These are phyloP conservation scores for Xanthoparmelia taractica DNA, from an alignment of 495 filamentous ascomycete genomes.

Conservation along the genomic window DNA sequence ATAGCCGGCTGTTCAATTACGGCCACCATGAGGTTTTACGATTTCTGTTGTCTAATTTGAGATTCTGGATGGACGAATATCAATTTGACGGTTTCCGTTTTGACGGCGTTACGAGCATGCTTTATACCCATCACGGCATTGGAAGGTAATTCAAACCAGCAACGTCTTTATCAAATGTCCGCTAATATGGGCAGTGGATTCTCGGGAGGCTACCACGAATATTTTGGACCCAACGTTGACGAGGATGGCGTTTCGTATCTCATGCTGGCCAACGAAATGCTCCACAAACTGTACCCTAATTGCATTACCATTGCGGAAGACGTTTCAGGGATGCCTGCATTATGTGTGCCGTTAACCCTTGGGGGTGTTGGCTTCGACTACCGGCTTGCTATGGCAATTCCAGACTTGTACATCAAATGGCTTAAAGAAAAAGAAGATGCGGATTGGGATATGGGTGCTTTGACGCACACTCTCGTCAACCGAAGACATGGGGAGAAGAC, in stretches of 20 bases:
- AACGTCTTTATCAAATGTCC: background rate
- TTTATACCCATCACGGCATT: constrained; percentile 93
- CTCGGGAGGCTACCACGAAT: constrained; percentile 97
- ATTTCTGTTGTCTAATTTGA: constrained; percentile 88
- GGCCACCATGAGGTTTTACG: constrained; percentile 87
- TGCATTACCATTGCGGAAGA: constrained; percentile 91
- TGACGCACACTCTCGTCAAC: constrained; percentile 83
- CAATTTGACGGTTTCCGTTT: constrained; percentile 95
- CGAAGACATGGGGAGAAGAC: constrained; percentile 95
- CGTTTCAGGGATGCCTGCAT: constrained; percentile 93
- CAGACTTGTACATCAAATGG: constrained; percentile 98
- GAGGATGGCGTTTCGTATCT: constrained; percentile 94
- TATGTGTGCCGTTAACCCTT: constrained; percentile 76
- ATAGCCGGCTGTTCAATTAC: constrained; percentile 95
- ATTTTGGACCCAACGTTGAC: constrained; percentile 88
- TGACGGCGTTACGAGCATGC: constrained; percentile 96
- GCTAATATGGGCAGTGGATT: constrained; percentile 61
- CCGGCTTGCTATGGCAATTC: constrained; percentile 93
- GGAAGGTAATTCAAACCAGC: constrained; percentile 66
- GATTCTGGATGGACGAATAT: constrained; percentile 99
- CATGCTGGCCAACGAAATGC: constrained; percentile 94
- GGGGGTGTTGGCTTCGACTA: constrained; percentile 97
- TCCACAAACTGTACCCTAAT: constrained; percentile 79
- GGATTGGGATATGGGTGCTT: constrained; percentile 85
- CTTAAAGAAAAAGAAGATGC: constrained; percentile 87